These are phyloP conservation scores for Populus hybrid DNA, from an alignment of 441 rosid genomes.

Conservation along the genomic window DNA sequence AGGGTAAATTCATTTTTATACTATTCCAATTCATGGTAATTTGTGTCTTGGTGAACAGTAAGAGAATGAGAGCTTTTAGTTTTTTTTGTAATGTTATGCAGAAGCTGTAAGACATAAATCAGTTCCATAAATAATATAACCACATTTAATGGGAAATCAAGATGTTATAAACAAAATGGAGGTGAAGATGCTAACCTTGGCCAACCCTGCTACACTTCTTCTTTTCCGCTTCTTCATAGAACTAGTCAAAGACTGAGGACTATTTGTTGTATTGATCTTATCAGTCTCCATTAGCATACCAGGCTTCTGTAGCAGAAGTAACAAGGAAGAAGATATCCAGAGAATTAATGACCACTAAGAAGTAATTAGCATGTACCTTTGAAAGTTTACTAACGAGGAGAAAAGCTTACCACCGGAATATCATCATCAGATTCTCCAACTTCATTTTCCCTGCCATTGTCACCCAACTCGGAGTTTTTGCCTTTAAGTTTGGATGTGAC, in stretches of 20 bases:
- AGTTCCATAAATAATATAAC: slow-evolving; percentile 6
- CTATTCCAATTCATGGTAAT: too few relatives aligned
- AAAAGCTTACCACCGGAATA: slow-evolving; percentile 52
- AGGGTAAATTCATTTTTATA: too few relatives aligned
- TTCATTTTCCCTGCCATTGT: slow-evolving; percentile 41
- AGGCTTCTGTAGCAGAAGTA: slow-evolving; percentile 31
- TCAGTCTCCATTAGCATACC: slow-evolving; percentile 39
- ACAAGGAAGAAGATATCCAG: neutral
- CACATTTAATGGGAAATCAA: slow-evolving; percentile 3
- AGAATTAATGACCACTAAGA: neutral
- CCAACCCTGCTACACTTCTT: slow-evolving; percentile 63
- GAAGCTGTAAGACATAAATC: neutral
- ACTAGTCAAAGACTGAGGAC: slow-evolving; percentile 54
- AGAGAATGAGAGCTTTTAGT: too few relatives aligned
- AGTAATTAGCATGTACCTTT: neutral
- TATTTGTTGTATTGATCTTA: slow-evolving; percentile 23
- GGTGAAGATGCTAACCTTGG: slow-evolving; percentile 50
- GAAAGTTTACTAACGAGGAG: slow-evolving; percentile 5
- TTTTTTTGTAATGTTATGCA: neutral
- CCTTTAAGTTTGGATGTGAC: slow-evolving; percentile 37
- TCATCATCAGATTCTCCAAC: slow-evolving; percentile 43
- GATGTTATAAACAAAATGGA: slow-evolving; percentile 1
- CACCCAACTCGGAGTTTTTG: slow-evolving; percentile 45
- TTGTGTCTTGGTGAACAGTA: too few relatives aligned
- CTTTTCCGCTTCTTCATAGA: slow-evolving; percentile 76